Conservation (phyloP, 2,329 filamentous ascomycete species). For the Botrytis deweyae region DNA sequence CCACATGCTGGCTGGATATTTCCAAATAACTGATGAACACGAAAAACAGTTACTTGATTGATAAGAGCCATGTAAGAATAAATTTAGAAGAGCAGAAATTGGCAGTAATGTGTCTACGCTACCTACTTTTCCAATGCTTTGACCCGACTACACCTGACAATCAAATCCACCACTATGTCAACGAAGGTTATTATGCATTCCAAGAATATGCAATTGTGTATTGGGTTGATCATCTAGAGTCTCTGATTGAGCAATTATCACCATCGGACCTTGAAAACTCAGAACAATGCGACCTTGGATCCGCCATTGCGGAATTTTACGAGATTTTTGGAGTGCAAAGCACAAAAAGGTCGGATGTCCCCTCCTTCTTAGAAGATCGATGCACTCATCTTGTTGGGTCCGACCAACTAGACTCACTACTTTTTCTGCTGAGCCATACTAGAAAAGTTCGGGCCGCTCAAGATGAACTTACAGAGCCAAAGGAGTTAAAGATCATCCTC, state of each 20-base stretch:
- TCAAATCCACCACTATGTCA: neutral
- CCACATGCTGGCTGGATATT: neutral
- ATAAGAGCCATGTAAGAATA: slow-evolving; percentile 23
- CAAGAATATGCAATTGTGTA: slow-evolving; percentile 37
- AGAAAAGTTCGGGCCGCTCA: neutral
- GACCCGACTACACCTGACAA: slow-evolving; percentile 14
- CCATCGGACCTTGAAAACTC: slow-evolving; percentile 19
- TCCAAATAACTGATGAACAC: neutral
- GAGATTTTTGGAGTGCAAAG: neutral
- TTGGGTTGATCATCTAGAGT: slow-evolving; percentile 36
- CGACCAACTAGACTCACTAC: neutral
- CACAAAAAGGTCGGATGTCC: neutral
- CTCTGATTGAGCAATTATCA: neutral
- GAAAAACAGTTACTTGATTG: slow-evolving; percentile 20
- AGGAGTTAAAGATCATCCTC: neutral
- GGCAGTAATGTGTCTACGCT: slow-evolving; percentile 35
- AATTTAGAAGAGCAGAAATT: slow-evolving; percentile 31
- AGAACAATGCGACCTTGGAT: slow-evolving; percentile 28
- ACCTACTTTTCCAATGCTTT: slow-evolving; percentile 37
- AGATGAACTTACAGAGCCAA: neutral
- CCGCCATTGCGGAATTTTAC: slow-evolving; percentile 13
- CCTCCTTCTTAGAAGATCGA: neutral
- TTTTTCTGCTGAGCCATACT: slow-evolving; percentile 10
- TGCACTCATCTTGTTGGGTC: neutral
- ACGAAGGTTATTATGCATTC: slow-evolving; percentile 33